A percentile compares a stretch with the other conserved stretches of the same genome.
These are phyloP conservation scores for Elaeis oleifera DNA, from an alignment of 202 grass and related monocot species.

Conservation along the genomic window DNA sequence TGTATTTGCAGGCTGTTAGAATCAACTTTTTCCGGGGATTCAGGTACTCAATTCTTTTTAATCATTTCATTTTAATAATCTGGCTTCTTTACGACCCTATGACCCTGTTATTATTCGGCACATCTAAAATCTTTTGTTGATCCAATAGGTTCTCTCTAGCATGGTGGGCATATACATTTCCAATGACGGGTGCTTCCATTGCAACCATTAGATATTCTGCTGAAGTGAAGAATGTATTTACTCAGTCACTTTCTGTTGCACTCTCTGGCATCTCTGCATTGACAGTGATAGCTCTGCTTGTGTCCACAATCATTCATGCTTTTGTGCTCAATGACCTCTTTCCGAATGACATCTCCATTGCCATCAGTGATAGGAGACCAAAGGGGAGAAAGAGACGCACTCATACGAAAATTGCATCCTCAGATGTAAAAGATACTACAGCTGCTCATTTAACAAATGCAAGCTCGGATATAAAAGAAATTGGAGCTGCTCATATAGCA, in stretches of 20 bases:
- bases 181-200: conserved; percentile 2
- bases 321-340: conserved; percentile 3
- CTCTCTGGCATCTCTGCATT: background rate
- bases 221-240: background rate
- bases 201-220: conserved; percentile 9
- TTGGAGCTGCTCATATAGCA: too few species aligned
- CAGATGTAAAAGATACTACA: too few species aligned
- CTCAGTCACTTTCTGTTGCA: background rate
- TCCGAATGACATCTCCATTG: conserved; percentile 12
- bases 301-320: conserved; percentile 1
- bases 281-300: background rate
- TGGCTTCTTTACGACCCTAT: too few species aligned
- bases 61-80: too few species aligned
- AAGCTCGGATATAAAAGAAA: background rate
- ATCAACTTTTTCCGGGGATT: too few species aligned
- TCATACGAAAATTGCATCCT: background rate
- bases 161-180: conserved; percentile 19
- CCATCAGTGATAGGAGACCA: background rate
- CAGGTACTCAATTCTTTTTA: too few species aligned
- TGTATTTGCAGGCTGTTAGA: too few species aligned
- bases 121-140: background rate
- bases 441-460: too few species aligned
- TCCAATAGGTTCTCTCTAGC: conserved; percentile 3
- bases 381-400: background rate
- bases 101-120: too few species aligned